Evolutionary conservation across 768 basidiomycete genomes (phyloP).

Genomic region (Boletus pseudo-olivaceus): DNA sequence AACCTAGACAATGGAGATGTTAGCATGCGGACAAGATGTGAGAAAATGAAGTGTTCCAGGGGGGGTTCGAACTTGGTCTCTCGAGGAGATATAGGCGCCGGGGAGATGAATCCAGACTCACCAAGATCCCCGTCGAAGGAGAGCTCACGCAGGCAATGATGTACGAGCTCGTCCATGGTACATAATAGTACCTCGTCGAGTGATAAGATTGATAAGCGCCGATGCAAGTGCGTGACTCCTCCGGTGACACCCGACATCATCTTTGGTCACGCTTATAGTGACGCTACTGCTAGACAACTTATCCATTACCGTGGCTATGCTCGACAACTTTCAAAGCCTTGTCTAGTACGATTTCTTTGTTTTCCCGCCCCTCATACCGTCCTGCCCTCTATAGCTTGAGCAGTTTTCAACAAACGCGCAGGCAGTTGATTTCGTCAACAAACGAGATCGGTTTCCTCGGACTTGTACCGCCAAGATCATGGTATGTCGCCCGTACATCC

Average conservation of each 20-base stretch:
- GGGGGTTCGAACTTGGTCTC: slow-evolving; percentile 45
- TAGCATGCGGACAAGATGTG: neutral
- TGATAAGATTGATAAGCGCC: neutral
- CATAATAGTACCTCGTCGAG: neutral
- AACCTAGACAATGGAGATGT: slow-evolving; percentile 47
- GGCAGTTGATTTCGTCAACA: neutral
- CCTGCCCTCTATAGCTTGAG: neutral
- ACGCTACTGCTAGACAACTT: neutral
- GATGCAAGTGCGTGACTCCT: neutral
- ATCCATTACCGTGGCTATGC: neutral
- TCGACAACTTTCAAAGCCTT: neutral
- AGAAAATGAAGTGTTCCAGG: slow-evolving; percentile 26
- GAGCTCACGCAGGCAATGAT: slow-evolving; percentile 80
- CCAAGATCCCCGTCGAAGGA: slow-evolving; percentile 90
- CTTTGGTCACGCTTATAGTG: neutral
- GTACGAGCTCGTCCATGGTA: slow-evolving; percentile 81
- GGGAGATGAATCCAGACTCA: slow-evolving; percentile 38
- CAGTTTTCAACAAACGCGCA: neutral
- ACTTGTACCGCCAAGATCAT: slow-evolving; percentile 4
- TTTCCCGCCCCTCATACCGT: neutral
- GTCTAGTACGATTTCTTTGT: neutral
- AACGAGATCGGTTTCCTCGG: neutral
- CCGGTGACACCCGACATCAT: neutral
- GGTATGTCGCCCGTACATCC: slow-evolving; percentile 9
- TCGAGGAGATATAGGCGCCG: neutral